Evolutionary conservation across 495 filamentous ascomycete species (phyloP).

Genomic region (Penicillium turbatum): DNA sequence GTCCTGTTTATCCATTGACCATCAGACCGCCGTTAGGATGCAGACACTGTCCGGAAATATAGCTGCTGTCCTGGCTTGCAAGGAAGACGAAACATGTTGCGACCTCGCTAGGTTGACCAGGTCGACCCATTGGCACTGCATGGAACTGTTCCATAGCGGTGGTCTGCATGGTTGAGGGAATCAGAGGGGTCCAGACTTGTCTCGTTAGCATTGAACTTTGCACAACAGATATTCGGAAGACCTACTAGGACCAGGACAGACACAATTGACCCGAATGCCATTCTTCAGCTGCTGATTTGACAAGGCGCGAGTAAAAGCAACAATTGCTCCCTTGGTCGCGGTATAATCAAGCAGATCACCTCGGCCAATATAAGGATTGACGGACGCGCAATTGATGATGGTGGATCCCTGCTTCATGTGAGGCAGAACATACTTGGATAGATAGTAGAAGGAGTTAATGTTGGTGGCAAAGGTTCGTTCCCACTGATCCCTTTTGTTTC

Average conservation of each 20-base stretch:
- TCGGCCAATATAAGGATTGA: constrained; percentile 80
- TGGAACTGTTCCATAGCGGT: constrained; percentile 68
- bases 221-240: background rate
- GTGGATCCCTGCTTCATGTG: constrained; percentile 72
- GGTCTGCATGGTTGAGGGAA: constrained; percentile 71
- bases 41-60: constrained; percentile 55
- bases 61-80: constrained; percentile 68
- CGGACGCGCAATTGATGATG: constrained; percentile 79
- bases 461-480: constrained; percentile 68
- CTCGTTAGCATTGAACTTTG: background rate
- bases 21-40: constrained; percentile 67
- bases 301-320: constrained; percentile 74
- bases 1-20: constrained; percentile 50
- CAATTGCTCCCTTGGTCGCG: constrained; percentile 75
- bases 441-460: constrained; percentile 69
- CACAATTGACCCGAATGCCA: constrained; percentile 76
- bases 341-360: constrained; percentile 85
- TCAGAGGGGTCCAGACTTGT: constrained; percentile 76
- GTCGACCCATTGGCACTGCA: constrained; percentile 68
- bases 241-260: constrained; percentile 69
- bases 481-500: constrained; percentile 52
- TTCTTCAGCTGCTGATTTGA: constrained; percentile 68
- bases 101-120: constrained; percentile 73
- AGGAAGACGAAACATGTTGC: constrained; percentile 85
- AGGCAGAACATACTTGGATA: constrained; percentile 72